These are phyloP conservation scores for Phialophora verrucosa DNA, from an alignment of 2,329 filamentous ascomycete genomes.

Conservation along the genomic window DNA sequence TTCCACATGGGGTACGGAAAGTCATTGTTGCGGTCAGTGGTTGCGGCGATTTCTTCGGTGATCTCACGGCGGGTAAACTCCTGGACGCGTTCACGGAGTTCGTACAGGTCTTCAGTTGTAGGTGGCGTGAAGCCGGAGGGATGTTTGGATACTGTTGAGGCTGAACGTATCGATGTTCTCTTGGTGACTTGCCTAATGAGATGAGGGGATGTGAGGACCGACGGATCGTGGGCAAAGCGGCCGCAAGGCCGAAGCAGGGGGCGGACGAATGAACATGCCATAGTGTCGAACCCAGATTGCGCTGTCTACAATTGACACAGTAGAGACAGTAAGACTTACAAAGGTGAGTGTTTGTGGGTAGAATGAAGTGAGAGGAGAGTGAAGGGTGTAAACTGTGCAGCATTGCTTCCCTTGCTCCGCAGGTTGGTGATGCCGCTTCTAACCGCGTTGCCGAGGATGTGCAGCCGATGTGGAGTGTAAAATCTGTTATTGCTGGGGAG, in stretches of 20 bases:
- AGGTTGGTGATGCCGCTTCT: conserved; percentile 29
- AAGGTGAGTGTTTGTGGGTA: not conserved
- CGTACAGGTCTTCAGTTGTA: conserved; percentile 72
- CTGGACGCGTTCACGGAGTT: conserved; percentile 81
- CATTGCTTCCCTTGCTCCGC: conserved; percentile 14
- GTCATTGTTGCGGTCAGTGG: conserved; percentile 82
- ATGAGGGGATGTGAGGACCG: not conserved
- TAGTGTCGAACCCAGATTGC: not conserved
- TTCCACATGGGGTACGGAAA: conserved; percentile 93
- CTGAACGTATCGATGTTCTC: conserved; percentile 22
- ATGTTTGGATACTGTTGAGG: conserved; percentile 67
- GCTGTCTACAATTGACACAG: not conserved
- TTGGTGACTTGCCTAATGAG: not conserved
- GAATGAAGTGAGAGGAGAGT: not conserved
- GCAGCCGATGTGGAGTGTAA: not conserved
- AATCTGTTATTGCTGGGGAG: not conserved
- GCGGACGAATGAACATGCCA: conserved; percentile 24
- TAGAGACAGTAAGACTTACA: not conserved
- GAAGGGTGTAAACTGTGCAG: not conserved
- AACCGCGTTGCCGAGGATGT: conserved; percentile 46
- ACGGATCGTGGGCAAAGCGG: conserved; percentile 12
- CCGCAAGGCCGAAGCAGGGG: conserved; percentile 14
- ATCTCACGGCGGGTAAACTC: conserved; percentile 93
- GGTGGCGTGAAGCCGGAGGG: conserved; percentile 70
- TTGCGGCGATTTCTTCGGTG: conserved; percentile 77